Evolutionary conservation across 257 asterid genomes (phyloP), one percentile per base, ranked within the genome.

Genomic region (Coffea canephora): DNA sequence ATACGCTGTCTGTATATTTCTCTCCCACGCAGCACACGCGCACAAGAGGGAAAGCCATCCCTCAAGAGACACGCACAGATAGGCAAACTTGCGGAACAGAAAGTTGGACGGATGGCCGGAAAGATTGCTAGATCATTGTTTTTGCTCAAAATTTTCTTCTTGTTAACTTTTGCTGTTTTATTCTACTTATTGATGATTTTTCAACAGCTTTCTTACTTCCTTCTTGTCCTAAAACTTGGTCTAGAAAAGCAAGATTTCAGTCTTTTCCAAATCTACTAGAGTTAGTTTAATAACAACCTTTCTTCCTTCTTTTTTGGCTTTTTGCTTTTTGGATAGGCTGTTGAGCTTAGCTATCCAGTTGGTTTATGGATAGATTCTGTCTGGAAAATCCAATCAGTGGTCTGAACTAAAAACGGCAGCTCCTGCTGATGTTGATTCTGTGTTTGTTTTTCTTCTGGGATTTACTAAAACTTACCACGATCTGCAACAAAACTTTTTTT

Each of bases 311-410:
- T 13, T 0, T 54, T 16, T 6, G 14, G 11, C 36, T 45, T 21
- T 39, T 15, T 43, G 2, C 15, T 14, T 21, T 62, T 39, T 57
- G 48, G n/a, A 46, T 67, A 77, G 81, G 73, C 48, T 74, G 73
- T 54, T 74, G 81, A 57, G 77, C 68, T 55, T 77, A 77, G 72
- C 71, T 77, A 66, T 82, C 59, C 69, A 36, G 46, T 15, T 45
- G 52, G 8, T 36, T 69, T 45, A 36, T 16, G 55, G 57, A 66
- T 73, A 80, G 69, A 73, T 79, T 59, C 74, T 76, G 59, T n/a
- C 18, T 14, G 54, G 45, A 68, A 49, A 18, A 36, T 76, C 71
- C 39, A 68, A 73, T n/a, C 65, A 41, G 68, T 31, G 66, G 34
- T 6, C 68, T 48, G 71, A 12, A 65, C 8, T 43, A 45, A 21